These are phyloP conservation scores for Lactifluus echinatus DNA, from an alignment of 768 basidiomycete species.

Conservation along the genomic window DNA sequence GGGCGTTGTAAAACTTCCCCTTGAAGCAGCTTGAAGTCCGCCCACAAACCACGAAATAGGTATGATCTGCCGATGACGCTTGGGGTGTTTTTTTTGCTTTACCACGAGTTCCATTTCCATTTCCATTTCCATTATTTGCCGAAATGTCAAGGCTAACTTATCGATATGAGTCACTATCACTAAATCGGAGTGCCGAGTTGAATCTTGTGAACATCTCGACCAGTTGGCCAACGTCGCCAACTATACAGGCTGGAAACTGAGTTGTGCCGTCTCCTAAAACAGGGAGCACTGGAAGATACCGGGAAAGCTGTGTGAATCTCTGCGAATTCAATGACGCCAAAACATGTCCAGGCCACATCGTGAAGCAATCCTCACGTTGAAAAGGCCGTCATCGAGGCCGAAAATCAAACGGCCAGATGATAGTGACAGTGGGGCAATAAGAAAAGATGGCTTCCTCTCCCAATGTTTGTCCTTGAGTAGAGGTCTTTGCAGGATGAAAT, in stretches of 20 bases:
- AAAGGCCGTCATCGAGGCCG: slow-evolving; percentile 70
- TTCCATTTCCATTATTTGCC: slow-evolving; percentile 59
- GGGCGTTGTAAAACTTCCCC: slow-evolving; percentile 54
- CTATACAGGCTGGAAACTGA: slow-evolving; percentile 69
- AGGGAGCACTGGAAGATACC: slow-evolving; percentile 60
- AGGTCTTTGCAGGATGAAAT: slow-evolving; percentile 46
- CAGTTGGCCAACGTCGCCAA: slow-evolving; percentile 53
- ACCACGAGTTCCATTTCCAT: slow-evolving; percentile 59
- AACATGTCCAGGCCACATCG: neutral
- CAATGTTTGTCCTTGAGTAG: slow-evolving; percentile 53
- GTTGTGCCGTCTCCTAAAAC: slow-evolving; percentile 64
- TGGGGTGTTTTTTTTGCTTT: slow-evolving; percentile 40
- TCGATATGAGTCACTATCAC: neutral
- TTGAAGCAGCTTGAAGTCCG: slow-evolving; percentile 59
- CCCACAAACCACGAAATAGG: slow-evolving; percentile 58
- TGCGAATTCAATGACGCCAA: slow-evolving; percentile 22
- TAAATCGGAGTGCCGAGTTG: slow-evolving; percentile 26
- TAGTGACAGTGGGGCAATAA: slow-evolving; percentile 42
- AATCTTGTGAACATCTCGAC: slow-evolving; percentile 50
- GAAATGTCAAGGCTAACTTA: slow-evolving; percentile 52
- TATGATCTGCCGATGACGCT: slow-evolving; percentile 47
- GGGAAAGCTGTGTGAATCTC: slow-evolving; percentile 56
- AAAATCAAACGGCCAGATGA: slow-evolving; percentile 65
- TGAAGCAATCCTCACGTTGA: slow-evolving; percentile 40
- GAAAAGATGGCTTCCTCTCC: slow-evolving; percentile 49